phyloP scores from a whole-genome alignment of 169 alveolate genomes.

The Sarcocystis neurona region DNA sequence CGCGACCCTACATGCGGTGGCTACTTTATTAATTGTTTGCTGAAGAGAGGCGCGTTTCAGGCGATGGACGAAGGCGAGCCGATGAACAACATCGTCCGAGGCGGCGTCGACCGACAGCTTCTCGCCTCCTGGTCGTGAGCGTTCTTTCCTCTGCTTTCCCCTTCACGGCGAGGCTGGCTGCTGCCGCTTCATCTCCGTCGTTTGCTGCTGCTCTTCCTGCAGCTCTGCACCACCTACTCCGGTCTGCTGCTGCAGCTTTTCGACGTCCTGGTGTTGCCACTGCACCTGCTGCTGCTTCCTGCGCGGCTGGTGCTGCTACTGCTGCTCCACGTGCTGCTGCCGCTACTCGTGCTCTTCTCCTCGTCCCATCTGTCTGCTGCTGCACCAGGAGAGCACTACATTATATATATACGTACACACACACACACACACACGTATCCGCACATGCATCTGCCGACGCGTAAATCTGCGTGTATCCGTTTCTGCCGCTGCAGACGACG shows the following conservation, averaged over 20 bases:
- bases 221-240: not conserved
- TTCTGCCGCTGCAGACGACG: too few relatives aligned
- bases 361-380: too few relatives aligned
- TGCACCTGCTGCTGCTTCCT: too few relatives aligned
- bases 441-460: too few relatives aligned
- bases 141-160: not conserved
- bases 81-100: not conserved
- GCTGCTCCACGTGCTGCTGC: not conserved
- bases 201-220: too few relatives aligned
- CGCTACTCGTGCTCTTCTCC: not conserved
- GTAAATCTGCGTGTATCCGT: too few relatives aligned
- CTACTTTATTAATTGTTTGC: constrained; percentile 14
- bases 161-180: not conserved
- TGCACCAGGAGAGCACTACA: too few relatives aligned
- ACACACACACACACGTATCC: too few relatives aligned
- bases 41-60: constrained; percentile 23
- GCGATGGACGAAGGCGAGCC: constrained; percentile 48
- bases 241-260: not conserved
- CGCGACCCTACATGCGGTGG: constrained; percentile 18
- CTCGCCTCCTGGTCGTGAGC: not conserved
- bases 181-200: not conserved
- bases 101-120: constrained; percentile 16
- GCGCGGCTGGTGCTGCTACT: not conserved
- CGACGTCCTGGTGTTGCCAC: not conserved
- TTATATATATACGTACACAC: too few relatives aligned